phyloP scores from a whole-genome alignment of 2,329 filamentous ascomycete species.

The Colletotrichum sp. region DNA sequence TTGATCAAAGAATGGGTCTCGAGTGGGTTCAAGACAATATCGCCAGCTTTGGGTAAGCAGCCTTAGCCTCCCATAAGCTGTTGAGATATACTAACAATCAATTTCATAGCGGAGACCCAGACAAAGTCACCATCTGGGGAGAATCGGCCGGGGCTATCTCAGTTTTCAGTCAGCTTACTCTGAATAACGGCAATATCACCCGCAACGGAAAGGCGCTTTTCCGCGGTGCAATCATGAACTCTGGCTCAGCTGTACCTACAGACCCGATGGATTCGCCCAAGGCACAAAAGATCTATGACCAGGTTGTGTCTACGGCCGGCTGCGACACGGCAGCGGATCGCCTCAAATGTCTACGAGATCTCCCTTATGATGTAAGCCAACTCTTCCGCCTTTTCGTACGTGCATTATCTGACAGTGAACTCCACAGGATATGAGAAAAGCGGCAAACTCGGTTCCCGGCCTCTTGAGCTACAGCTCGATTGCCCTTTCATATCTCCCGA shows the following conservation, averaged over 20 bases:
- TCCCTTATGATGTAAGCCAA: constrained; percentile 61
- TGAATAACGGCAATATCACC: constrained; percentile 65
- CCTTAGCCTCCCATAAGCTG: fast-evolving
- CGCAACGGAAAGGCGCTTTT: constrained; percentile 62
- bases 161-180: constrained; percentile 64
- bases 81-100: not conserved
- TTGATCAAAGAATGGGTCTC: constrained; percentile 38
- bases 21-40: constrained; percentile 42
- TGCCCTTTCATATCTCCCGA: constrained; percentile 65
- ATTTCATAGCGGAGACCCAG: constrained; percentile 59
- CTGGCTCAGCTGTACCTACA: constrained; percentile 54
- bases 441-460: constrained; percentile 62
- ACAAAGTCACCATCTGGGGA: constrained; percentile 70
- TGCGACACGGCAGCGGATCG: constrained; percentile 54
- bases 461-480: constrained; percentile 61
- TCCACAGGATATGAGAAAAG: constrained; percentile 48
- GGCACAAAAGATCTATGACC: constrained; percentile 60
- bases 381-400: constrained; percentile 53
- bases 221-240: constrained; percentile 69
- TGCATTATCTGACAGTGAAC: constrained; percentile 60
- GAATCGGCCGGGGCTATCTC: constrained; percentile 65
- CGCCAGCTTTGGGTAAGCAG: constrained; percentile 31
- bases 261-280: constrained; percentile 60
- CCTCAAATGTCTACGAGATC: constrained; percentile 58
- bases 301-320: constrained; percentile 54